Evolutionary conservation across 768 basidiomycete species (phyloP), one percentile per base, ranked within the genome.

Genomic region (Mycena kentingensis): DNA sequence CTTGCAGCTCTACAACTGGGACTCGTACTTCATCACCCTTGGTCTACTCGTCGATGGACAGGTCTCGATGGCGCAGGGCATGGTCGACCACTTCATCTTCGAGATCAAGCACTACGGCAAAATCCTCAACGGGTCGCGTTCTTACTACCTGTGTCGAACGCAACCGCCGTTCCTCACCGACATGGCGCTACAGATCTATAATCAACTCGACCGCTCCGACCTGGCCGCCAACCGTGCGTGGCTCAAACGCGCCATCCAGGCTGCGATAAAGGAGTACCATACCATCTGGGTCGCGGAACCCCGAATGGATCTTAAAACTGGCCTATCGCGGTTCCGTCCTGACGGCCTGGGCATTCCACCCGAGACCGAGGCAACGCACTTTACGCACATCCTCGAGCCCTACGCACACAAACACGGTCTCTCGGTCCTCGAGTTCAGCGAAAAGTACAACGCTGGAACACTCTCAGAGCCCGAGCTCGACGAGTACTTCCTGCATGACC

Each of bases 101-200:
- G 93, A 98, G 77, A 97, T 99, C 77, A 93, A 86, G 74, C 91
- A 97, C 71, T 97, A 97, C 67, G 90, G 90, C 76, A 95, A 96
- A 72, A 94, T 95, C 63, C 74, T 98, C 60, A 99, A 99, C 68
- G 96, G 96, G 55, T 95, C 88, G 70, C 88, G 96, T 62, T 91
- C 90, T 67, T 88, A 86, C 80, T 99, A 99, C 69, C 84, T 99
- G 51, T 91, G 90, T 68, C 88, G 96, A 55, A 90, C 93, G 12
- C 96, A 99, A 67, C 96, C 96, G 26, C 96, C 96, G 2, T 99
- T 99, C 88, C 79, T 98, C 41, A 98, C 96, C 38, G 96, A 99
- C 69, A 93, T 99, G 87, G 93, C 95, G 0, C 79, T 98, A 29
- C 97, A 98, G 68, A 96, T 98, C 67, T 98, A 90, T 76, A 95